Evolutionary conservation across 2,329 filamentous ascomycete species (phyloP), one percentile per base, ranked within the genome.

Genomic region (Zymoseptoria tritici): DNA sequence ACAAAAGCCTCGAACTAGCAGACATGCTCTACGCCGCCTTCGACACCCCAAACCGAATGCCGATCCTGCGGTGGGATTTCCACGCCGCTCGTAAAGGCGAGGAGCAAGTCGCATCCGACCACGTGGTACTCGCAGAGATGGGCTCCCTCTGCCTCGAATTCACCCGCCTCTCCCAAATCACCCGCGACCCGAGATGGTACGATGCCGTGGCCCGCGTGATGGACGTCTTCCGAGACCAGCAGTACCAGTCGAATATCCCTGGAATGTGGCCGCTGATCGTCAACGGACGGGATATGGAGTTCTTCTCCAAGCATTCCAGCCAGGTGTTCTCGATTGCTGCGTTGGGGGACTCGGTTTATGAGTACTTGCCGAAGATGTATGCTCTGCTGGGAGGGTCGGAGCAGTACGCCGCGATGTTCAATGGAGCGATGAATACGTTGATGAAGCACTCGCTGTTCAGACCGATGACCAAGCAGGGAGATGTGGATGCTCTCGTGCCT

Each of bases 1-100:
- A 74, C 49, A 88, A 89, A 71, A 85, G 86, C 1, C 75, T 78
- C 1, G 83, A 88, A 72, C 77, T 89, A 9, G 86, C 81, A 20
- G 81, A 86, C 60, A 74, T 89, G 68, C 75, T 89, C 22, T 85
- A 88, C 69, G 80, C 81, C 22, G 84, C 84, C 1, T 89, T 88
- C 65, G 85, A 89, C 65, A 88, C 86, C 9, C 83, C 83, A 1
- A 87, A 86, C 68, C 79, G 80, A n/a, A 84, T 89, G 79, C 87
- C 87, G 0, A 75, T 84, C 51, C 77, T 77, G 7, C 79, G 81
- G 55, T 86, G 83, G 76, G 77, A 81, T 56, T 84, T 82, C 81
- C 77, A 77, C 57, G 70, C 65, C 64, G 72, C 70, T 0, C 62
- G 61, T 3, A 46, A 60, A 20, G 69, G 68, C 9, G 59, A 60